Evolutionary conservation across 768 basidiomycete species (phyloP), one percentile per base, ranked within the genome.

Genomic region (Tylopilus rubrobrunneus): DNA sequence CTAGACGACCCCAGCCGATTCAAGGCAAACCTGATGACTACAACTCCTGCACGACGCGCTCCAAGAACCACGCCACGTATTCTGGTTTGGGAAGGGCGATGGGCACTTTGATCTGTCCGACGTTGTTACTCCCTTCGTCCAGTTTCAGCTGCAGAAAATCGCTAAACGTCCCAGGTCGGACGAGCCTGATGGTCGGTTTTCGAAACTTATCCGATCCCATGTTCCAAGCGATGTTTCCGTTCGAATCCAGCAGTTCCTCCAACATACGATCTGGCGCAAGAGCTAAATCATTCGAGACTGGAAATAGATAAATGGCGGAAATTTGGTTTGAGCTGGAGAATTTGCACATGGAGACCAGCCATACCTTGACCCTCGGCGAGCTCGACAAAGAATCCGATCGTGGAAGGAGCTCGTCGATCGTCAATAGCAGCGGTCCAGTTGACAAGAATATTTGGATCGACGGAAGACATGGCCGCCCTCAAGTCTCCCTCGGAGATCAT

Each of bases 81-180:
- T 21, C 29, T n/a, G 37, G 9, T 21, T 64, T 54, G 28, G 55
- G 56, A 5, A 65, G 15, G 29, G 62, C 54, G 14, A 67, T 56
- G 0, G 62, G 66, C 37, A 68, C 53, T 14, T 66, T 66, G 42
- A 63, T 36, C 25, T 63, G 61, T 11, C 58, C 61, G 6, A 52
- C 12, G 17, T 21, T 45, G 1, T 41, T 25, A 2, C 49, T 49
- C 1, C 52, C 46, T 34, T 51, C 48, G 27, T 67, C 62, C 10
- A 50, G 45, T 25, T 48, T 67, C 34, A 56, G 29, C n/a, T 53
- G 59, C n/a, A 58, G 53, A 37, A 57, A 68, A 1, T 52, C 65
- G 7, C 53, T 49, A 42, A 67, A 67, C 7, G 67, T 64, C 15
- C 62, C 64, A 1, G 48, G 9, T 31, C 48, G 42, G 19, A 67